Conservation (phyloP, 441 rosid species). For the Pelargonium myrrhifolium region DNA sequence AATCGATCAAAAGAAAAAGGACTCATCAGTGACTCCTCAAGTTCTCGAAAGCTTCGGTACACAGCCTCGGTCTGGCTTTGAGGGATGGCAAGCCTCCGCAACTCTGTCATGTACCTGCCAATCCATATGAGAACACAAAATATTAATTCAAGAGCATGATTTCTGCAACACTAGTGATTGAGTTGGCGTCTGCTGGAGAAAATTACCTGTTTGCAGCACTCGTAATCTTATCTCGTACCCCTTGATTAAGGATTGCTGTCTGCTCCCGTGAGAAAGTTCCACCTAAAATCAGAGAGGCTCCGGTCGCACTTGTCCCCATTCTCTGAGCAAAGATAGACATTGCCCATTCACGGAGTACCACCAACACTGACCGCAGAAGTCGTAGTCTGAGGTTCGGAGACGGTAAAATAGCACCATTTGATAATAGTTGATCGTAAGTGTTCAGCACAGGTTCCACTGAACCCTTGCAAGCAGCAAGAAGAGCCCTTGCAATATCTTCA, state of each 20-base stretch:
- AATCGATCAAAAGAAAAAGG: slow-evolving; percentile 46
- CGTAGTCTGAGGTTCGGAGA: slow-evolving; percentile 79
- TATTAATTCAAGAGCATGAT: background rate
- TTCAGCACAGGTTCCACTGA: slow-evolving; percentile 63
- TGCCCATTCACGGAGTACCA: slow-evolving; percentile 91
- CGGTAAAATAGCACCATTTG: slow-evolving; percentile 67
- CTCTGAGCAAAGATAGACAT: slow-evolving; percentile 74
- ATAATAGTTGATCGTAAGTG: slow-evolving; percentile 72
- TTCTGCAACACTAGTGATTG: background rate
- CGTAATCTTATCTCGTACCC: slow-evolving; percentile 76
- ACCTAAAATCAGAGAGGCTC: slow-evolving; percentile 64
- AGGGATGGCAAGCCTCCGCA: slow-evolving; percentile 78
- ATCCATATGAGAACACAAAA: slow-evolving; percentile 1
- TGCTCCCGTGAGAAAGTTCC: slow-evolving; percentile 53
- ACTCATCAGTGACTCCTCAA: slow-evolving; percentile 73
- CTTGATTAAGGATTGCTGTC: slow-evolving; percentile 53
- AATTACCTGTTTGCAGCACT: slow-evolving; percentile 82
- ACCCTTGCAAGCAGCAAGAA: slow-evolving; percentile 9
- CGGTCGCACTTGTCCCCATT: slow-evolving; percentile 58
- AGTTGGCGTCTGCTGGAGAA: background rate
- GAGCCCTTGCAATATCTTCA: slow-evolving; percentile 79
- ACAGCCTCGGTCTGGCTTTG: slow-evolving; percentile 65
- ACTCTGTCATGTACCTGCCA: slow-evolving; percentile 89
- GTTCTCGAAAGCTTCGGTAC: slow-evolving; percentile 72
- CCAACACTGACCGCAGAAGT: slow-evolving; percentile 66